Evolutionary conservation across 2,329 filamentous ascomycete species (phyloP), one percentile per base, ranked within the genome.

Genomic region (Ascochyta pisi): DNA sequence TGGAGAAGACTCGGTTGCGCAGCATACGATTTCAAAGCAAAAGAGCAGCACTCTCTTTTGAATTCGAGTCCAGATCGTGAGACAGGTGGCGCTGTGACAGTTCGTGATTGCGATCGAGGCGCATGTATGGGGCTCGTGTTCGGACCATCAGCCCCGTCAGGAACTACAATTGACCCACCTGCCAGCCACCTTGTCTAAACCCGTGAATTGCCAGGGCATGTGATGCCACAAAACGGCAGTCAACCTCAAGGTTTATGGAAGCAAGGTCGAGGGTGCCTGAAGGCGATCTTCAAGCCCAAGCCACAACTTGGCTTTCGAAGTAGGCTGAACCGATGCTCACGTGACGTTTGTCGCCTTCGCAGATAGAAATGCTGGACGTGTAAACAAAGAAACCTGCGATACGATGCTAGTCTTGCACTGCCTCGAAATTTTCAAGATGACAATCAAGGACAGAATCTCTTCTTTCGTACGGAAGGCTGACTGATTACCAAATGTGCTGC

Each of bases 221-320:
- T 47, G 53, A 56, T 56, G 47, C 47, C 37, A 42, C 41, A 35
- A 4, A 27, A 42, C 23, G 35, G 29, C 29, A 39, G 22, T 29
- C 34, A 71, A 65, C 72, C 69, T 71, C 69, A 56, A 72, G 67
- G 70, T 62, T 53, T 57, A 66, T 71, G 71, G 72, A 74, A 73
- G 71, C 72, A 71, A 67, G 72, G 72, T 74, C 64, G 72, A 73
- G 69, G 70, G 70, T 63, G 64, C 71, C 65, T 70, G 69, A 65
- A 43, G 72, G 52, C 61, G 67, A 75, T 75, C 71, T 56, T 54
- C 51, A 59, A 62, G 48, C 65, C 57, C 54, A 58, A 58, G 57
- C 59, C 58, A 53, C 57, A 50, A 54, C 54, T 63, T 60, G 61
- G 59, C 63, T 65, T 56, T 60, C 61, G 57, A 55, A 63, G 59